A percentile compares a stretch with the other conserved stretches of the same genome.
Conservation (phyloP, 257 asterid genomes). For the Jacaranda copaia region DNA sequence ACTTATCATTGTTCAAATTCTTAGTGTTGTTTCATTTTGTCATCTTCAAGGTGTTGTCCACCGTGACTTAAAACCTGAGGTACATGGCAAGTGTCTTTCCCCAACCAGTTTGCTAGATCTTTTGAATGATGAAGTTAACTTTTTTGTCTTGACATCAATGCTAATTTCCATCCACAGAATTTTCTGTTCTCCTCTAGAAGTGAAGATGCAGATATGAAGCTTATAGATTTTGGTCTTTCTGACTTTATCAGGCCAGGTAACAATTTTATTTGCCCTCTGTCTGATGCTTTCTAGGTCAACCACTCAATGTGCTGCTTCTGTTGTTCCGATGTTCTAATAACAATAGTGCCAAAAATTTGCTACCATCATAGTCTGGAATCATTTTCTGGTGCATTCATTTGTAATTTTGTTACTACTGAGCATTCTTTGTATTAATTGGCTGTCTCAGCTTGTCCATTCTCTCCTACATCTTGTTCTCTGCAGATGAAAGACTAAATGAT, state of each 20-base stretch:
- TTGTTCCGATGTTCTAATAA: neutral
- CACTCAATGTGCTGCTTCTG: neutral
- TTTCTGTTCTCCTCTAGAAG: conserved; percentile 83
- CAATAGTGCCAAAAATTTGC: neutral
- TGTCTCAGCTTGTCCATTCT: conserved; percentile 20
- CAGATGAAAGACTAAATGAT: conserved; percentile 96
- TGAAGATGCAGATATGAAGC: conserved; percentile 96
- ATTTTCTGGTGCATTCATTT: neutral
- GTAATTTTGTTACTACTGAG: conserved; percentile 13
- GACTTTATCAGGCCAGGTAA: conserved; percentile 94
- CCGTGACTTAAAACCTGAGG: conserved; percentile 99
- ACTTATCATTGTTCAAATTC: conserved; percentile 83
- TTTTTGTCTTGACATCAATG: conserved; percentile 32
- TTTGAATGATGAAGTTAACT: conserved; percentile 28
- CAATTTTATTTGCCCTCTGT: neutral
- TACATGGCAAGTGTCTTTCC: conserved; percentile 36
- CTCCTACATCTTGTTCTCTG: neutral
- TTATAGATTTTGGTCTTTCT: conserved; percentile 96
- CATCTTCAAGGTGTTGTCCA: conserved; percentile 99
- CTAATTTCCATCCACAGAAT: conserved; percentile 62
- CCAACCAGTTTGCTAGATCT: conserved; percentile 8
- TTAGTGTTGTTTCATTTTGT: conserved; percentile 92
- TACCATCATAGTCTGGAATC: conserved; percentile 1
- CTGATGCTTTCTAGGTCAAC: neutral
- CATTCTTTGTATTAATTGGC: conserved; percentile 7